Conservation (phyloP, 176 grass and related monocot genomes). For the Avena sativa region DNA sequence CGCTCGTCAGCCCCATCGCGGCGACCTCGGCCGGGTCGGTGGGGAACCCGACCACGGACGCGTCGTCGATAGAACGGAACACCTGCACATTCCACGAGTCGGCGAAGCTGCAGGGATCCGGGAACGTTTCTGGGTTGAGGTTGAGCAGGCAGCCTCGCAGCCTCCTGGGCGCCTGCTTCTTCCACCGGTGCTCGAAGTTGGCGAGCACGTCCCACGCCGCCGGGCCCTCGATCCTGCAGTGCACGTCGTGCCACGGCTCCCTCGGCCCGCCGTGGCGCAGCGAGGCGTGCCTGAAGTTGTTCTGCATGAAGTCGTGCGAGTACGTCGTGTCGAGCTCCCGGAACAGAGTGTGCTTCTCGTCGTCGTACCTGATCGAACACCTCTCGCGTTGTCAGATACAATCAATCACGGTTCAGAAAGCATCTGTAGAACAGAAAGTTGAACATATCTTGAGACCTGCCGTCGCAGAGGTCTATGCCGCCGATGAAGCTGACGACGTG, state of each 20-base stretch:
- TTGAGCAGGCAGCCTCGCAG: conserved; percentile 59
- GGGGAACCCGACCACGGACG: conserved; percentile 78
- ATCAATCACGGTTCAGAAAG: not conserved
- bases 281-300: conserved; percentile 63
- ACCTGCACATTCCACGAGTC: conserved; percentile 89
- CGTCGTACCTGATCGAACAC: conserved; percentile 63
- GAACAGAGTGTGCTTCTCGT: conserved; percentile 91
- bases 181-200: conserved; percentile 90
- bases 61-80: conserved; percentile 86
- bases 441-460: not conserved
- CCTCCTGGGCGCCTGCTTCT: conserved; percentile 65
- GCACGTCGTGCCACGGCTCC: conserved; percentile 92
- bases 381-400: not conserved
- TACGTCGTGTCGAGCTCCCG: conserved; percentile 62
- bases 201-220: conserved; percentile 85
- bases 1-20: conserved; percentile 62
- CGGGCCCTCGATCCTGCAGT: conserved; percentile 71
- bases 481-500: conserved; percentile 80
- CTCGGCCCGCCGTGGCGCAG: conserved; percentile 71
- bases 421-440: too few relatives aligned
- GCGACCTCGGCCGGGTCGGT: conserved; percentile 47
- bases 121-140: conserved; percentile 41
- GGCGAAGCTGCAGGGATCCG: conserved; percentile 25
- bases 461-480: conserved; percentile 60
- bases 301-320: conserved; percentile 70